These are phyloP conservation scores for Pseudogymnoascus sp. DNA, from an alignment of 2,329 filamentous ascomycete species.

Conservation along the genomic window DNA sequence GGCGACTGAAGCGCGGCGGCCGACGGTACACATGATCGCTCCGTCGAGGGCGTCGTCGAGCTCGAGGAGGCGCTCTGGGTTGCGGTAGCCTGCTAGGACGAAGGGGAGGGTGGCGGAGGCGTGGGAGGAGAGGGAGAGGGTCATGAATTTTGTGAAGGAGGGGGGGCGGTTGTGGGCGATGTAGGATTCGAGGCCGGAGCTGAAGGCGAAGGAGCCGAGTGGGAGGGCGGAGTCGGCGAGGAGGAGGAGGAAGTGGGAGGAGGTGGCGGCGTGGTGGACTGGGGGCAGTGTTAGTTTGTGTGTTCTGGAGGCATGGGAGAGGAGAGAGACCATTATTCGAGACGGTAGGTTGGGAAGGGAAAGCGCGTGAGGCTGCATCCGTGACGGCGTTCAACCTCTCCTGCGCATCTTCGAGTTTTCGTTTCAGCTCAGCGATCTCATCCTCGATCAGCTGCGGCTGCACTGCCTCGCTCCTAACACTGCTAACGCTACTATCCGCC, in stretches of 20 bases:
- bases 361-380: conserved; percentile 19
- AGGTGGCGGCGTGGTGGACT: conserved; percentile 20
- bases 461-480: neutral
- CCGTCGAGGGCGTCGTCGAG: conserved; percentile 75
- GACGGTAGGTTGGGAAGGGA: conserved; percentile 15
- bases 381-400: conserved; percentile 34
- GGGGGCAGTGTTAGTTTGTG: neutral
- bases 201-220: conserved; percentile 81
- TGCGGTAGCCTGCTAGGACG: conserved; percentile 58
- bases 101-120: conserved; percentile 69
- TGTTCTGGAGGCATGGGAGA: conserved; percentile 4
- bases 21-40: conserved; percentile 70
- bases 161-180: conserved; percentile 56
- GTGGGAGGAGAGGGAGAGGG: conserved; percentile 62
- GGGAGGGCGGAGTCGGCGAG: conserved; percentile 76
- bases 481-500: neutral
- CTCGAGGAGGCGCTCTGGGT: conserved; percentile 41
- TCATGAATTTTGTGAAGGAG: conserved; percentile 59
- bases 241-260: conserved; percentile 61
- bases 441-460: conserved; percentile 22
- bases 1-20: conserved; percentile 63
- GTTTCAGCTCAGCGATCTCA: conserved; percentile 54
- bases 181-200: conserved; percentile 74
- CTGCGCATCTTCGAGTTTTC: conserved; percentile 34
- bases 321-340: conserved; percentile 17